phyloP scores from a whole-genome alignment of 2,329 filamentous ascomycete genomes.

The Botrytis byssoidea region DNA sequence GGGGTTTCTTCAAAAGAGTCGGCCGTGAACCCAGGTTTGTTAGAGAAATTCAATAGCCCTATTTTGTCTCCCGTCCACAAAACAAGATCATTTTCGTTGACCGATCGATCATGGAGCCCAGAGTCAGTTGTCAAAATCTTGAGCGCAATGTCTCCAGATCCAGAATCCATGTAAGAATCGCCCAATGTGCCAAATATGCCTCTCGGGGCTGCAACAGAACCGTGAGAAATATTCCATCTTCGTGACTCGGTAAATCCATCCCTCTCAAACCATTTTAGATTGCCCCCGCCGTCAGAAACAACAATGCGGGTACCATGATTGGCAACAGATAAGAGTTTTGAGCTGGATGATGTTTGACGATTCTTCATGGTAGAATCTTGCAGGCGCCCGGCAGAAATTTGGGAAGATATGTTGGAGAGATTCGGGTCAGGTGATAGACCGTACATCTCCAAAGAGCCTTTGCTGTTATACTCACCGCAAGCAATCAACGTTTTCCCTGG shows the following conservation, averaged over 20 bases:
- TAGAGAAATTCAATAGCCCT: slow-evolving; percentile 67
- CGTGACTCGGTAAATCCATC: slow-evolving; percentile 68
- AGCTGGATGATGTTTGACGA: slow-evolving; percentile 75
- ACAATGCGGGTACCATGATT: slow-evolving; percentile 81
- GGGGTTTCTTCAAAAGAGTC: slow-evolving; percentile 50
- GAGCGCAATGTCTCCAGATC: slow-evolving; percentile 70
- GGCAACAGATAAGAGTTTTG: slow-evolving; percentile 77
- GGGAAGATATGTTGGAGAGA: slow-evolving; percentile 36
- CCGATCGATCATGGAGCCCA: slow-evolving; percentile 36
- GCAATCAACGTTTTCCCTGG: slow-evolving; percentile 69
- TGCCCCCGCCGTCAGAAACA: slow-evolving; percentile 79
- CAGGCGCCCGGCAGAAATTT: slow-evolving; percentile 37
- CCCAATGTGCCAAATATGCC: slow-evolving; percentile 53
- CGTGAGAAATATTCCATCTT: slow-evolving; percentile 54
- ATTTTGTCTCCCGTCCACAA: slow-evolving; percentile 87
- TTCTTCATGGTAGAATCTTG: slow-evolving; percentile 65
- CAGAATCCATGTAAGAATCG: slow-evolving; percentile 41
- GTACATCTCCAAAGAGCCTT: slow-evolving; percentile 88
- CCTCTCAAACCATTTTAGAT: slow-evolving; percentile 86
- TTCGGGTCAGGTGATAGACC: slow-evolving; percentile 49
- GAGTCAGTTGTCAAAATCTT: slow-evolving; percentile 63
- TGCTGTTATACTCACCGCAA: slow-evolving; percentile 86
- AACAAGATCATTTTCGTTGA: slow-evolving; percentile 67
- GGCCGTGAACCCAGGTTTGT: slow-evolving; percentile 48
- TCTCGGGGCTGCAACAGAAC: slow-evolving; percentile 46